Evolutionary conservation across 345 rosid genomes (phyloP), one percentile per base, ranked within the genome.

Genomic region (Pistacia vera): DNA sequence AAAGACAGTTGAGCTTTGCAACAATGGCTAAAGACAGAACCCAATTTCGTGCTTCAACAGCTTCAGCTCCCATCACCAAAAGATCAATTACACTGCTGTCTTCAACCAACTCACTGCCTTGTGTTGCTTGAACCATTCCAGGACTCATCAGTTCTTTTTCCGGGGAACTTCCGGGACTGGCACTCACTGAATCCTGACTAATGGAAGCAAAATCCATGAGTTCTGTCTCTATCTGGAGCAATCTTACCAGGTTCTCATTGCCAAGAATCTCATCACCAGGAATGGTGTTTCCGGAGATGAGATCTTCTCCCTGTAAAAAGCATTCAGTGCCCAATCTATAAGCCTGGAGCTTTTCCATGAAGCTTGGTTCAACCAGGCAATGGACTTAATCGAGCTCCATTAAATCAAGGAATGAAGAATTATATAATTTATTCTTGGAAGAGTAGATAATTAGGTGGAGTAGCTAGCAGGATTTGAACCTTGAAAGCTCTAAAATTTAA

Each of bases 11-110:
- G 4, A 82, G 77, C 63, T 69, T 79, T 25, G 64, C 49, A 55
- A 76, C 33, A 25, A 82, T 70, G 18, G 41, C 20, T 25, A 78
- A 76, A 49, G 70, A 62, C 36, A 73, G 78, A 58, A 73, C 49
- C 75, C 72, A 69, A 70, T 83, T 79, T 68, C 68, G 71, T 5
- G 61, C 77, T 71, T 82, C 82, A 56, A 79, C 82, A 36, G 80
- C 85, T 75, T 82, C 82, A 25, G 85, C 85, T 75, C 77, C 85
- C 78, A 71, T 75, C 63, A 78, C 38, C 11, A 82, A 36, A 13
- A 82, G 75, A 62, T 79, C 77, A 17, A 30, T 68, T 56, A 76
- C 71, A 74, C 75, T 66, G 62, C 3, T 71, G 3, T 78, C 77
- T 51, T 75, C 77, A 68, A 63, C 61, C 59, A 68, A 11, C 30